These are phyloP conservation scores for Pestalotiopsis sp. DNA, from an alignment of 2,329 filamentous ascomycete genomes.

Conservation along the genomic window DNA sequence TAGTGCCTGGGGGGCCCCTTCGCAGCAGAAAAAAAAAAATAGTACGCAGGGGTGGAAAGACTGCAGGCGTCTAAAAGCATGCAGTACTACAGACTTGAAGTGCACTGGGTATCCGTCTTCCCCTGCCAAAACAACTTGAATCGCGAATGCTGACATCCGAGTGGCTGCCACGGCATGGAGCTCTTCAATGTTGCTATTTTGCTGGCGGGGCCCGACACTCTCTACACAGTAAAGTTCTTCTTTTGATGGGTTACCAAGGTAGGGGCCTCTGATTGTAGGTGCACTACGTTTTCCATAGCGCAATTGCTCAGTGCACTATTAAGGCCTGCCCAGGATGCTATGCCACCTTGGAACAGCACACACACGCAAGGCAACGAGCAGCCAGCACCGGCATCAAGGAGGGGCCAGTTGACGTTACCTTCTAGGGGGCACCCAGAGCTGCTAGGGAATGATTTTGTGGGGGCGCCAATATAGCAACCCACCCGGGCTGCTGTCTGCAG, in stretches of 20 bases:
- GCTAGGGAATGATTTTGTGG: background rate
- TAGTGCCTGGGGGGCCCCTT: background rate
- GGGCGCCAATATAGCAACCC: conserved; percentile 9
- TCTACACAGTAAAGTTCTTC: background rate
- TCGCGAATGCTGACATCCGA: background rate
- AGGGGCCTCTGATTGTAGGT: no score
- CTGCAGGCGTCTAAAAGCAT: background rate
- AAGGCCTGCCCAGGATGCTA: background rate
- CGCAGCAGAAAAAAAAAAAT: background rate
- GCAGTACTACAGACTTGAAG: background rate
- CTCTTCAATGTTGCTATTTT: background rate
- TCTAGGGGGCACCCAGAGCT: background rate
- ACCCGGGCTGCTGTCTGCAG: conserved; percentile 1
- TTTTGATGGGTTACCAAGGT: background rate
- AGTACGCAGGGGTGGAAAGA: background rate
- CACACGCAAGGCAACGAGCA: no score
- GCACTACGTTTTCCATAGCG: background rate
- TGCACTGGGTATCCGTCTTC: background rate
- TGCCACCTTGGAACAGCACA: background rate
- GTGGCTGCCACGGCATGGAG: background rate
- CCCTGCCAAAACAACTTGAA: background rate
- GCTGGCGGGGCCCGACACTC: background rate
- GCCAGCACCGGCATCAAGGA: background rate
- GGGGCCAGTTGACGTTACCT: background rate
- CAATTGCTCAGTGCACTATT: background rate